These are phyloP conservation scores for Scheffersomyces ergatensis DNA, from an alignment of 805 yeast genomes.

Conservation along the genomic window DNA sequence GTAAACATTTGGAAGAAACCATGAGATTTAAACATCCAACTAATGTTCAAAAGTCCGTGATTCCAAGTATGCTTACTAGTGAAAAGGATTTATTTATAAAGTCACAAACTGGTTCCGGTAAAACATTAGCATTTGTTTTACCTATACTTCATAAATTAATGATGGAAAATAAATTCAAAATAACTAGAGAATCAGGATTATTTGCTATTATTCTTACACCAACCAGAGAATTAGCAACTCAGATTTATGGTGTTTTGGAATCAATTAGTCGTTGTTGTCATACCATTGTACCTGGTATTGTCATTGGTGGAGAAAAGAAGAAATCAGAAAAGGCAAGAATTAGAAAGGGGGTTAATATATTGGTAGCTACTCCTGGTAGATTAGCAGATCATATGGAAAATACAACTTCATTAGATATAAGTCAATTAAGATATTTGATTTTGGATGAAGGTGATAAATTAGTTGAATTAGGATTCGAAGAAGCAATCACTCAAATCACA, in stretches of 20 bases:
- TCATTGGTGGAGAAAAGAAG: conserved; percentile 97
- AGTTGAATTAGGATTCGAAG: conserved; percentile 96
- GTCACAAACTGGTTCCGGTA: conserved; percentile 99
- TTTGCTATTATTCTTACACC: conserved; percentile 90
- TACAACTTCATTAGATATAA: conserved; percentile 70
- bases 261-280: conserved; percentile 73
- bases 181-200: conserved; percentile 70
- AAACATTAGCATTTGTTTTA: conserved; percentile 81
- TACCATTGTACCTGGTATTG: conserved; percentile 90
- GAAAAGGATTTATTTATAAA: conserved; percentile 76
- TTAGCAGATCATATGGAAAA: conserved; percentile 91
- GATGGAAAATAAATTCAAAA: conserved; percentile 39
- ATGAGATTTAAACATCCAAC: conserved; percentile 72
- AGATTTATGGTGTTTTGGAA: conserved; percentile 80
- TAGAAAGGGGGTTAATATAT: conserved; percentile 90
- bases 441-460: conserved; percentile 96
- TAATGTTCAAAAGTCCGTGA: conserved; percentile 75
- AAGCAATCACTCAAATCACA: conserved; percentile 78
- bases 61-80: conserved; percentile 49
- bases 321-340: conserved; percentile 94
- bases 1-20: conserved; percentile 53
- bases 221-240: conserved; percentile 91
- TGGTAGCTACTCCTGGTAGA: conserved; percentile 98
- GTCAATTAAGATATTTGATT: conserved; percentile 80
- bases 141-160: conserved; percentile 79